phyloP scores from a whole-genome alignment of 495 filamentous ascomycete species.

The Neurospora sp. region DNA sequence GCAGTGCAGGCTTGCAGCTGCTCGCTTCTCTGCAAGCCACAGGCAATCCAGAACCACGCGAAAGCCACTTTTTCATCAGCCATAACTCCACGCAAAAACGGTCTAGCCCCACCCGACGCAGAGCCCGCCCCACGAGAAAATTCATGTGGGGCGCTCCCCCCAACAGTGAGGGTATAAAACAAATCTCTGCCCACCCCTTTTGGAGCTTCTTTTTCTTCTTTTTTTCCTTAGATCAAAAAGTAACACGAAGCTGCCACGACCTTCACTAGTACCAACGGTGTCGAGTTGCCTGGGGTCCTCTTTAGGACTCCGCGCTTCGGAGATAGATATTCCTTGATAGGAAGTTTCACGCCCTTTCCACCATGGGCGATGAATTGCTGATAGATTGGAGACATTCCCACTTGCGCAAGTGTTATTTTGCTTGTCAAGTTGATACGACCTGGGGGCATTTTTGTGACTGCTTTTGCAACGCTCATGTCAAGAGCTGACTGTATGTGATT shows the following conservation, averaged over 20 bases:
- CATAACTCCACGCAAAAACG: background rate
- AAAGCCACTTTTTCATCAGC: background rate
- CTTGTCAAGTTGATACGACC: background rate
- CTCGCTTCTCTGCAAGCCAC: background rate
- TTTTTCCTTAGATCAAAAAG: conserved; percentile 44
- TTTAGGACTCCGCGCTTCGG: conserved; percentile 31
- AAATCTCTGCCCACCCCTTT: background rate
- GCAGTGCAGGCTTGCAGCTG: background rate
- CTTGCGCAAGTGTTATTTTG: background rate
- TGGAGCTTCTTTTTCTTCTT: conserved; percentile 11
- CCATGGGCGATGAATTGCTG: conserved; percentile 37
- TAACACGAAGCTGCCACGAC: conserved; percentile 43
- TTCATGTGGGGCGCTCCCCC: background rate
- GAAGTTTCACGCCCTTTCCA: conserved; percentile 38
- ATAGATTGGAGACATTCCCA: conserved; percentile 31
- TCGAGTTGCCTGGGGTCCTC: conserved; percentile 38
- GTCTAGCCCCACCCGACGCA: background rate
- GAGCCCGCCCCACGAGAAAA: background rate
- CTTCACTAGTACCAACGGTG: conserved; percentile 40
- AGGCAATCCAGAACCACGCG: background rate
- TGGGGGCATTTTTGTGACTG: background rate
- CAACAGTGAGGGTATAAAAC: conserved; percentile 1
- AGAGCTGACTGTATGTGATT: background rate
- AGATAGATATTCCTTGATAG: conserved; percentile 42
- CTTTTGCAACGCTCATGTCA: background rate